Conservation (phyloP, 495 filamentous ascomycete species). For the Cercophora newfieldiana region DNA sequence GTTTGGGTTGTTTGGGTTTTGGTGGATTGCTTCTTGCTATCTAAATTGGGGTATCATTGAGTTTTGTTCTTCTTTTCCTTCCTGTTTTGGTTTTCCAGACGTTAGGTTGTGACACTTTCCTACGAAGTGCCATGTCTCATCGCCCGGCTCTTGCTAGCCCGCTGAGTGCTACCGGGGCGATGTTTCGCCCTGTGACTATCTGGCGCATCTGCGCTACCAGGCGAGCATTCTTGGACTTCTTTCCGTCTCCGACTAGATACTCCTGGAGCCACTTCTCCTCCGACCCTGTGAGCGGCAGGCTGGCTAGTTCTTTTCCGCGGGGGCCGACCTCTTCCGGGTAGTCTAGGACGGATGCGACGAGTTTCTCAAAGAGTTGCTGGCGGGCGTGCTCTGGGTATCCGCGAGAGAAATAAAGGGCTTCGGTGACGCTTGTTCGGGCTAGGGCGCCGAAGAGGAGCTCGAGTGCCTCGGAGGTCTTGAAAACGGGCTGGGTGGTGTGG, state of each 20-base stretch:
- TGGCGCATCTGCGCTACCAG: conserved; percentile 70
- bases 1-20: too few species aligned
- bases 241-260: conserved; percentile 62
- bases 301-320: conserved; percentile 67
- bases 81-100: neutral
- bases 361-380: conserved; percentile 60
- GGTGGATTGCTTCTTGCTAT: too few species aligned
- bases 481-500: conserved; percentile 65
- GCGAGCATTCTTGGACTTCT: conserved; percentile 58
- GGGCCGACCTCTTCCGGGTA: conserved; percentile 40
- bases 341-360: conserved; percentile 65
- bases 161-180: conserved; percentile 8
- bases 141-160: conserved; percentile 2
- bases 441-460: conserved; percentile 66
- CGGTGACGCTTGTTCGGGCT: conserved; percentile 63
- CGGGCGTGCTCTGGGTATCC: conserved; percentile 60
- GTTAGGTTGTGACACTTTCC: neutral
- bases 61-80: neutral
- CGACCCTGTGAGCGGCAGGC: conserved; percentile 62
- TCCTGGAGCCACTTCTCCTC: conserved; percentile 76
- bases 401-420: conserved; percentile 73
- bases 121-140: too few species aligned
- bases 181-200: conserved; percentile 40
- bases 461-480: conserved; percentile 59
- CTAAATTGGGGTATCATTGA: too few species aligned